Base-by-base conservation (phyloP, 2,329 filamentous ascomycete genomes). In the Stachybotrys elegans region DNA sequence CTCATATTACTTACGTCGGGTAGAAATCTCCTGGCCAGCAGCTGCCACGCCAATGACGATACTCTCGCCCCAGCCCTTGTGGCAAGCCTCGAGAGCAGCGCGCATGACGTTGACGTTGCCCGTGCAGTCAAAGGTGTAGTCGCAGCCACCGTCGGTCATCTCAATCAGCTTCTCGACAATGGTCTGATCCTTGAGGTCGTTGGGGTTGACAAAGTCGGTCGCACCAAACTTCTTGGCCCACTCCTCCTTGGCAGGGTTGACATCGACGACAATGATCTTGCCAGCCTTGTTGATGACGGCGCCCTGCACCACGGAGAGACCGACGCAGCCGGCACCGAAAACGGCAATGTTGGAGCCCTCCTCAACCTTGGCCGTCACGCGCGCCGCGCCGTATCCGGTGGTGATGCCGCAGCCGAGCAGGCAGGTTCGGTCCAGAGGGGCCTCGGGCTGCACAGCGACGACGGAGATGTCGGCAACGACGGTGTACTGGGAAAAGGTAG, bases 61-160 rank as follows among this genome's bases (percentile, higher is more conserved):
- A 64, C 87, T 94, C 78, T 96, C 82, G 59, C 93, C 93, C 93
- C 93, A 98, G 40, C 93, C 93, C 81, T 98, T 98, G 78, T 98
- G 93, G 76, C 91, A 97, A 40, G 93, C 91, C 75, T 98, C 92
- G 48, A 98, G 82, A 32, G 93, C 93, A 43, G 88, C 86, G 51
- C 93, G 81, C 93, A 95, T 98, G 44, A 98, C 93, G 56, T 83
- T 81, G 43, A 97, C 91, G 61, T 97, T 97, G 48, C 93, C 93
- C 6, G 93, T 98, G 78, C 93, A 97, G 75, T 98, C 93, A 65
- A 98, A 98, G 40, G 93, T 98, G 76, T 96, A 97, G 74, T 98
- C 93, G 66, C 90, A 95, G 42, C 93, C 93, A 53, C 93, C 93
- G 60, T 97, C 93, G 2, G 93, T 98, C 86, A 97, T 90, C 71